These are phyloP conservation scores for Trametes meyenii DNA, from an alignment of 768 basidiomycete species.

Conservation along the genomic window DNA sequence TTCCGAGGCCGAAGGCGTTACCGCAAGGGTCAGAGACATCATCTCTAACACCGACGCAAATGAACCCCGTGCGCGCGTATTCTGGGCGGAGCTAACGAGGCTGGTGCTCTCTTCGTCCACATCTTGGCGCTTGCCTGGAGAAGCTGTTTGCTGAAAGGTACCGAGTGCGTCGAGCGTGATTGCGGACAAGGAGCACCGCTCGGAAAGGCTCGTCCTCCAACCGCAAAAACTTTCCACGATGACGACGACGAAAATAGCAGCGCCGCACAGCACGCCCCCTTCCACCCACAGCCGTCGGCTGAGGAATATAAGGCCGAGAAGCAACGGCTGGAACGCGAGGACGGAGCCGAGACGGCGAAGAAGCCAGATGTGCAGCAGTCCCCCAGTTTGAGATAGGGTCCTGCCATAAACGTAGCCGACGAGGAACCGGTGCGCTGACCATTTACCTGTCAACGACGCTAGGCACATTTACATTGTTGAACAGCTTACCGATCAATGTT, in stretches of 20 bases:
- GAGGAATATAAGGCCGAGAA: conserved; percentile 74
- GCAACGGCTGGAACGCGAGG: conserved; percentile 70
- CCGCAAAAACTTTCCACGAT: conserved; percentile 64
- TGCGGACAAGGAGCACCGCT: conserved; percentile 51
- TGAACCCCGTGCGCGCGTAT: conserved; percentile 59
- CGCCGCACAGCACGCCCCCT: conserved; percentile 62
- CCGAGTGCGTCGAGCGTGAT: conserved; percentile 61
- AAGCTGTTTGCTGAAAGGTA: conserved; percentile 51
- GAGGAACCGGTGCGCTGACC: conserved; percentile 75
- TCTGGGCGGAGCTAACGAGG: conserved; percentile 43
- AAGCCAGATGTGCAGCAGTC: conserved; percentile 74
- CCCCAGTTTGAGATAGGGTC: conserved; percentile 75
- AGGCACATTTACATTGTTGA: background rate
- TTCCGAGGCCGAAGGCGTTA: conserved; percentile 62
- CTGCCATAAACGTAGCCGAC: conserved; percentile 78
- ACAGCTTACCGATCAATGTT: conserved; percentile 60
- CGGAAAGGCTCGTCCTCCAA: conserved; percentile 52
- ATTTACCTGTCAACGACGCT: background rate
- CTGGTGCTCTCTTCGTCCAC: conserved; percentile 56
- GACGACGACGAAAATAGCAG: conserved; percentile 54
- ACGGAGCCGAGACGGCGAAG: conserved; percentile 73
- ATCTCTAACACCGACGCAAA: conserved; percentile 84
- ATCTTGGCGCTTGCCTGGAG: conserved; percentile 37
- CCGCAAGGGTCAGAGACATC: conserved; percentile 80
- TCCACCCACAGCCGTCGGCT: conserved; percentile 71